Base-by-base conservation (phyloP, 2,329 filamentous ascomycete species). In the Pestalotiopsis fici region DNA sequence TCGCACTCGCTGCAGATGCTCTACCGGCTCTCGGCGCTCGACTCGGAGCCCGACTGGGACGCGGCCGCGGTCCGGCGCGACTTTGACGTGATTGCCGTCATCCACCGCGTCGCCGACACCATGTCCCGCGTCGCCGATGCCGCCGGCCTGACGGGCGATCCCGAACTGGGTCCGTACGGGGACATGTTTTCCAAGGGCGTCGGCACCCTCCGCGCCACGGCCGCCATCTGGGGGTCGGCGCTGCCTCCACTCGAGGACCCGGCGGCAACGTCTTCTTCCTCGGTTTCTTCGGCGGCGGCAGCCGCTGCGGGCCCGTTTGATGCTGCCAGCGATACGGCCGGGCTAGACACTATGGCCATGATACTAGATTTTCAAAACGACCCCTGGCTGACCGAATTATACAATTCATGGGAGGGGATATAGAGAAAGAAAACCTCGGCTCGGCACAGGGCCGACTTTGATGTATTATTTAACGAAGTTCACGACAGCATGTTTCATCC, bases 31-130 rank as follows among this genome's bases (percentile, higher is more conserved):
- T 69, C 71, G 47, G 55, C 74, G 18, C 65, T 71, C 6, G 74
- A 76, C 50, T 18, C 43, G 12, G 74, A 74, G 23, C 70, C 73
- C n/a, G 73, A 69, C 35, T 75, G 73, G 75, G 74, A 76, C 61
- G 71, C 70, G 57, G 54, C 59, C n/a, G 66, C 70, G 13, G 69
- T 72, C 2, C 64, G 65, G 12, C 63, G 65, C 15, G 66, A 55
- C 43, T 47, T 74, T n/a, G 74, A 74, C 47, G 28, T 76, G 2
- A 64, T 74, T 27, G 68, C 65, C 18, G 65, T 65, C 6, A 65
- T 76, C 57, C 69, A 74, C 27, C 37, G 62, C 11, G 28, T 66
- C 4, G 72, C 72, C 3, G 59, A 50, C 15, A 69, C 68, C 23
- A 75, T 70, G 68, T 59, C 50, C n/a, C 65, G 69, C 59, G 66